Evolutionary conservation across 139 green algal species (phyloP).

Genomic region (Chlorella sp.): DNA sequence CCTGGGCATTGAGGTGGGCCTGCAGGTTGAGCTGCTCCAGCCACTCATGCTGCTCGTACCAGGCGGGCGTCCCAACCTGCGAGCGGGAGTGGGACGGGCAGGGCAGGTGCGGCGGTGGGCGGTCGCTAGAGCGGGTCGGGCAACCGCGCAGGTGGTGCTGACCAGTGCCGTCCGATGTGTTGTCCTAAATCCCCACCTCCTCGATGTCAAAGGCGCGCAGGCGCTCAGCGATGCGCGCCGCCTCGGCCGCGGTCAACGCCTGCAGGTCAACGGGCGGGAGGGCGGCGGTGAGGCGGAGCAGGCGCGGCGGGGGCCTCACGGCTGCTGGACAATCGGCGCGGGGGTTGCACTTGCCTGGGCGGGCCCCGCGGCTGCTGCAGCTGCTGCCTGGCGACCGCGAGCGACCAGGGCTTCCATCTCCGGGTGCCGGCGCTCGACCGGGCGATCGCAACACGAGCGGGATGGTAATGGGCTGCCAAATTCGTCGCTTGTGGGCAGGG

Average conservation of each 20-base stretch:
- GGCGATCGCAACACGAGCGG: too few relatives aligned
- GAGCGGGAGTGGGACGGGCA: background rate
- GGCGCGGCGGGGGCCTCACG: too few relatives aligned
- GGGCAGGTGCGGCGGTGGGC: background rate
- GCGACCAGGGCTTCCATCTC: slow-evolving; percentile 1
- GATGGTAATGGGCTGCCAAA: too few relatives aligned
- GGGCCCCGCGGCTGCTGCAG: background rate
- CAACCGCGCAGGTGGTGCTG: too few relatives aligned
- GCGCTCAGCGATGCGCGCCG: slow-evolving; percentile 59
- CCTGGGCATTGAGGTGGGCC: slow-evolving; percentile 83
- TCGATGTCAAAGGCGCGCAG: slow-evolving; percentile 54
- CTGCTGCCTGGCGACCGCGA: background rate
- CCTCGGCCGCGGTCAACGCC: slow-evolving; percentile 62
- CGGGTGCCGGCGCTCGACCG: background rate
- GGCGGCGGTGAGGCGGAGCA: background rate
- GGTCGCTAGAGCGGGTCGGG: too few relatives aligned
- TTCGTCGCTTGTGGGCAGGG: too few relatives aligned
- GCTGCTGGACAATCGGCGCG: background rate
- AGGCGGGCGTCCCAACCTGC: slow-evolving; percentile 63
- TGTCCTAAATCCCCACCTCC: slow-evolving; percentile 50
- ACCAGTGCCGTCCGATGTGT: too few relatives aligned
- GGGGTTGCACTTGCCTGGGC: background rate
- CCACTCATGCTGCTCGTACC: slow-evolving; percentile 65
- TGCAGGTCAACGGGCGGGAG: slow-evolving; percentile 25
- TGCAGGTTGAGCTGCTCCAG: slow-evolving; percentile 75